Evolutionary conservation across 257 asterid species (phyloP).

Genomic region (Solanum chmielewskii): DNA sequence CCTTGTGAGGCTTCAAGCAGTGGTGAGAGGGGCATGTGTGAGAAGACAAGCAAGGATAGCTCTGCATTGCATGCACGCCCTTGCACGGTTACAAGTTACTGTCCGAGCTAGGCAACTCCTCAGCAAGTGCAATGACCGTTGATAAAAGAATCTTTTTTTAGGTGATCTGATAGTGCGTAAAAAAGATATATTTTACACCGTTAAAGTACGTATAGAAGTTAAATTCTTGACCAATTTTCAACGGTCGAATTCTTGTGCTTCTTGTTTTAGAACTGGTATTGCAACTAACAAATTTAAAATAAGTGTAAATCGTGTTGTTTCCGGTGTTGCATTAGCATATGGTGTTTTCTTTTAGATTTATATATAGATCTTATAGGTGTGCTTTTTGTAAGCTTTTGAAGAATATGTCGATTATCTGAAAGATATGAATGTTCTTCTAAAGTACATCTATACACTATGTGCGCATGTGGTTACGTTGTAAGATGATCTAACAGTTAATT

Average conservation of each 20-base stretch:
- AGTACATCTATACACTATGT: not conserved
- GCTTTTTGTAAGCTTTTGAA: not conserved
- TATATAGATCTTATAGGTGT: not conserved
- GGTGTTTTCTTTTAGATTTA: not conserved
- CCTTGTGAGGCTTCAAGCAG: slow-evolving; percentile 70
- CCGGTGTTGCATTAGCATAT: not conserved
- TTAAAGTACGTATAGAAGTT: not conserved
- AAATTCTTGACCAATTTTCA: not conserved
- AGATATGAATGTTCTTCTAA: not conserved
- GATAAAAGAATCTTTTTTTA: not conserved
- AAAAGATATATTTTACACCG: not conserved
- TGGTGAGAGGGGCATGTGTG: slow-evolving; percentile 59
- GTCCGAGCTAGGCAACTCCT: slow-evolving; percentile 58
- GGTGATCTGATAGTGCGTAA: not conserved
- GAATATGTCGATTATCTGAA: not conserved
- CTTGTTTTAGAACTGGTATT: not conserved
- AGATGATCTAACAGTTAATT: not conserved
- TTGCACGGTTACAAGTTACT: slow-evolving; percentile 59
- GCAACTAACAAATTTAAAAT: not conserved
- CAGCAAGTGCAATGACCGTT: not conserved
- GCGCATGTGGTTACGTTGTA: not conserved
- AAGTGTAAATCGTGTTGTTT: not conserved
- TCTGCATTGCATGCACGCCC: slow-evolving; percentile 65
- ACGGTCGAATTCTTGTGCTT: not conserved
- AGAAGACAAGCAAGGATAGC: slow-evolving; percentile 71